A percentile compares a stretch with the other conserved stretches of the same genome.
Evolutionary conservation across 1,139 yeast species (phyloP).

Genomic region (Geotrichum reessii): DNA sequence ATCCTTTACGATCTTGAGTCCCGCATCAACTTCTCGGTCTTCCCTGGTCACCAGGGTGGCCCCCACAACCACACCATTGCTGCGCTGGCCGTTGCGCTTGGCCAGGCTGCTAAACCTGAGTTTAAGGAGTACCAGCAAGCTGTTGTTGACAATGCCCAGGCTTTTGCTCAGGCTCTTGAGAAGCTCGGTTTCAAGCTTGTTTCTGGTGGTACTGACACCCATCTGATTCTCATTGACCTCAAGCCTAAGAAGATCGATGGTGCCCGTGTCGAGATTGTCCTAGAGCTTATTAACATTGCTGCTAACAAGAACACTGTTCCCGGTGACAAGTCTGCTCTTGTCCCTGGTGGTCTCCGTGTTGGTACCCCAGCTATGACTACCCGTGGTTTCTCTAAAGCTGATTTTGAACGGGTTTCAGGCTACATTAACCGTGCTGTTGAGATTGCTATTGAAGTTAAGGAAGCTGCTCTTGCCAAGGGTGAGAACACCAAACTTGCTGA

Average conservation of each 20-base stretch:
- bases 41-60: slow-evolving; percentile 99
- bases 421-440: slow-evolving; percentile 81
- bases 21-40: slow-evolving; percentile 93
- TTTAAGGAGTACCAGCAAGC: slow-evolving; percentile 85
- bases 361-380: slow-evolving; percentile 99
- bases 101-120: slow-evolving; percentile 89
- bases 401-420: slow-evolving; percentile 73
- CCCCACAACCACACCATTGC: slow-evolving; percentile 98
- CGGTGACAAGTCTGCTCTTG: slow-evolving; percentile 95
- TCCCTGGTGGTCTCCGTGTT: slow-evolving; percentile 96
- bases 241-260: slow-evolving; percentile 92
- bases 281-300: slow-evolving; percentile 93
- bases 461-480: slow-evolving; percentile 63
- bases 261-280: slow-evolving; percentile 92
- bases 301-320: slow-evolving; percentile 96
- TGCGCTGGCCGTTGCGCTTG: slow-evolving; percentile 93
- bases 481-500: slow-evolving; percentile 87
- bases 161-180: slow-evolving; percentile 68
- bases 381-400: slow-evolving; percentile 86
- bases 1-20: slow-evolving; percentile 84
- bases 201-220: slow-evolving; percentile 93
- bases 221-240: slow-evolving; percentile 85
- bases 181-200: slow-evolving; percentile 74
- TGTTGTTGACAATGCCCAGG: slow-evolving; percentile 85
- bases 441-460: slow-evolving; percentile 72